Evolutionary conservation across 2,329 filamentous ascomycete species (phyloP).

Genomic region (Sarocladium strictum): DNA sequence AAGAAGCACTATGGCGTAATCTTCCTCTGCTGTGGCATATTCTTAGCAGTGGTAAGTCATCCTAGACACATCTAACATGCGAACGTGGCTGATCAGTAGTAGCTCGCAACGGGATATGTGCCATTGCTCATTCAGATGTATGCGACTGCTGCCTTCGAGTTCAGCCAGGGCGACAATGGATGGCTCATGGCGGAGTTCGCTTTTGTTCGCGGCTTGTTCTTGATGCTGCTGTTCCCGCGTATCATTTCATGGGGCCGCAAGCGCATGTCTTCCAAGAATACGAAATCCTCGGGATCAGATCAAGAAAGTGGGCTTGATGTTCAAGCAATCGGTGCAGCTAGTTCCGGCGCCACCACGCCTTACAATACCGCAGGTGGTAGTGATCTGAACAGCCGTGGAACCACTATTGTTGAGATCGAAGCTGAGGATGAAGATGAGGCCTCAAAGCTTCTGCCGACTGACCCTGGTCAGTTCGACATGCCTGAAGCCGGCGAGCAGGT

Average conservation of each 20-base stretch:
- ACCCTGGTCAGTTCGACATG: constrained; percentile 35
- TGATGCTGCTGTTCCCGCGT: constrained; percentile 47
- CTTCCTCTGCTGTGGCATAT: constrained; percentile 60
- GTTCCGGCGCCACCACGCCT: background rate
- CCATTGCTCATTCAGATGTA: constrained; percentile 56
- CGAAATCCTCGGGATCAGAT: background rate
- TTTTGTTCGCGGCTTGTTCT: constrained; percentile 47
- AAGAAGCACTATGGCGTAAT: constrained; percentile 55
- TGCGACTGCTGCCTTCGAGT: constrained; percentile 48
- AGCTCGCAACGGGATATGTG: constrained; percentile 62
- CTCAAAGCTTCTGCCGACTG: constrained; percentile 23
- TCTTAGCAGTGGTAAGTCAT: constrained; percentile 52
- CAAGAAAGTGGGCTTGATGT: background rate
- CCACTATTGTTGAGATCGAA: constrained; percentile 4
- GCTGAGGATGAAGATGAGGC: constrained; percentile 11
- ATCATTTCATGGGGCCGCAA: constrained; percentile 42
- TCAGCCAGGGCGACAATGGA: constrained; percentile 49
- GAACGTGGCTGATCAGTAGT: constrained; percentile 1
- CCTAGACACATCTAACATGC: background rate
- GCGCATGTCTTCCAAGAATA: constrained; percentile 7
- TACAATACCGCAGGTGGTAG: background rate
- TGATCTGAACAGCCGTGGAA: constrained; percentile 7
- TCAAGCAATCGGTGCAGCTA: background rate
- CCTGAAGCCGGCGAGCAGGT: constrained; percentile 29
- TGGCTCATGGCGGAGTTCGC: constrained; percentile 51